These are phyloP conservation scores for Amaranthus cruentus DNA, from an alignment of 148 eudicot species.

Conservation along the genomic window DNA sequence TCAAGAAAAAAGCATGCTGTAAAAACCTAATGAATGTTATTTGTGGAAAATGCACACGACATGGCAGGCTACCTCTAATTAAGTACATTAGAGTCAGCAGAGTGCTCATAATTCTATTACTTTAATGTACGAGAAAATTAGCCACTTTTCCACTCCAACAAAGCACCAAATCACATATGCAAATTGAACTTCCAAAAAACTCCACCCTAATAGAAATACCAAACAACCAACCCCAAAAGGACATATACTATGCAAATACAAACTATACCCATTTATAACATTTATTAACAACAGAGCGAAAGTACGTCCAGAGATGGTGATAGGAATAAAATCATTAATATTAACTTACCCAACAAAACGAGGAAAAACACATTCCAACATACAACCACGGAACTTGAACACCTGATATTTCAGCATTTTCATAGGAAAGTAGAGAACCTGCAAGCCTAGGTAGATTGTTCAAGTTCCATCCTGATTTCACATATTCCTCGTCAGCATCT, in stretches of 20 bases:
- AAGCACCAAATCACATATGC: not conserved
- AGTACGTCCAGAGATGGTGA: not conserved
- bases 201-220: not conserved
- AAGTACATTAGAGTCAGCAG: no score
- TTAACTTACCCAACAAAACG: slow-evolving; percentile 95
- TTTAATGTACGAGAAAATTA: not conserved
- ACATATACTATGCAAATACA: no score
- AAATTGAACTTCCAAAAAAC: not conserved
- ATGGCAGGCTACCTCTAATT: not conserved
- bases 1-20: slow-evolving; percentile 1
- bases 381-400: slow-evolving; percentile 98
- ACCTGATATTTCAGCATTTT: slow-evolving; percentile 90
- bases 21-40: not conserved
- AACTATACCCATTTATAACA: no score
- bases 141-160: not conserved
- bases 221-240: no score
- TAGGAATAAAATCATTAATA: not conserved
- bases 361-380: slow-evolving; percentile 99
- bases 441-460: slow-evolving; percentile 95
- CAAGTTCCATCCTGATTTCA: slow-evolving; percentile 92
- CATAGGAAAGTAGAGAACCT: slow-evolving; percentile 89
- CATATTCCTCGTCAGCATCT: slow-evolving; percentile 49
- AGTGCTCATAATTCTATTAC: not conserved
- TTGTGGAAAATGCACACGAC: not conserved
- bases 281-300: not conserved